Conservation (phyloP, 2,329 filamentous ascomycete species). For the Colletotrichum neosansevieriae region DNA sequence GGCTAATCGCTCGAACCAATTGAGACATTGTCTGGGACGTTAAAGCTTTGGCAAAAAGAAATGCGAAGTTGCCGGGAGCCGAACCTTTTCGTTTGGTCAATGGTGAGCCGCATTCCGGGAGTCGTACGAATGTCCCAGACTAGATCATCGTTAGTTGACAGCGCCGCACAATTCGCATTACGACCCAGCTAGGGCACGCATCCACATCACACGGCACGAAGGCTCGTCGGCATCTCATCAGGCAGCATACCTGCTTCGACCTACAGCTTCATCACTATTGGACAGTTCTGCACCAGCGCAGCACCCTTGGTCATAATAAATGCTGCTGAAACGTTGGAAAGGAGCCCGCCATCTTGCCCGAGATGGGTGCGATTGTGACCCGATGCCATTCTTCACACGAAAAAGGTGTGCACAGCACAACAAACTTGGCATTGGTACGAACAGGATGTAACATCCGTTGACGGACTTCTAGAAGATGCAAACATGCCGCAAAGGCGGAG, state of each 20-base stretch:
- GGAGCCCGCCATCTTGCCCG: neutral
- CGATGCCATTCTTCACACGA: neutral
- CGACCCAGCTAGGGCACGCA: neutral
- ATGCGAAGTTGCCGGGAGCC: neutral
- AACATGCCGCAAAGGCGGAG: conserved; percentile 16
- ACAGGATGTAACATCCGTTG: conserved; percentile 10
- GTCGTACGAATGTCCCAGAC: neutral
- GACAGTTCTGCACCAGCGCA: no score
- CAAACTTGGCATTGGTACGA: neutral
- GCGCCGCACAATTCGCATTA: conserved; percentile 2
- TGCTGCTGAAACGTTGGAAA: neutral
- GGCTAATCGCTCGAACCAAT: neutral
- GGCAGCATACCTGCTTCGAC: no score
- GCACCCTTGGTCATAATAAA: no score
- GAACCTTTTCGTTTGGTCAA: neutral
- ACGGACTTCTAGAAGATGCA: conserved; percentile 30
- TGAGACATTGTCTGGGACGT: neutral
- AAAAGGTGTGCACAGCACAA: neutral
- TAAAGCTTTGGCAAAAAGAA: neutral
- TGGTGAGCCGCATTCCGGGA: neutral
- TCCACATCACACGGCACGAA: conserved; percentile 8
- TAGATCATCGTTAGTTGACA: neutral
- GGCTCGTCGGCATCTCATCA: neutral
- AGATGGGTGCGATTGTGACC: neutral
- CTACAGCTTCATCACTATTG: no score